phyloP scores from a whole-genome alignment of 345 rosid species.

The Bretschneidera sinensis region DNA sequence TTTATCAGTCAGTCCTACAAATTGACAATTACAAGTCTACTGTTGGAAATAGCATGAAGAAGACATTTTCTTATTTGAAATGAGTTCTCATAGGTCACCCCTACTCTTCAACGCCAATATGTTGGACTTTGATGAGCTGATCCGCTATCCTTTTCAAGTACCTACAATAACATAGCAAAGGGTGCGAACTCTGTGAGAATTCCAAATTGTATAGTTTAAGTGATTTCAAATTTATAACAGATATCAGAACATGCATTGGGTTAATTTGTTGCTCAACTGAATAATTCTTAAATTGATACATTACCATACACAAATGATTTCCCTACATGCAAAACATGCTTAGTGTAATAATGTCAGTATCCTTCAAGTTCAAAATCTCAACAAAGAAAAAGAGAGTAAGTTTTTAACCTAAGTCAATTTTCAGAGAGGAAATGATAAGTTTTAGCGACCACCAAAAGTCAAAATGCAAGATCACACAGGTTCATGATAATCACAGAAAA shows the following conservation, averaged over 20 bases:
- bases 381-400: not conserved
- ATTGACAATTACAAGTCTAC: not conserved
- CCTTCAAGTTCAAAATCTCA: not conserved
- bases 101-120: conserved; percentile 10
- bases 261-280: not conserved
- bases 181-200: conserved; percentile 3
- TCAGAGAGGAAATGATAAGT: not conserved
- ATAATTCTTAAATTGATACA: not conserved
- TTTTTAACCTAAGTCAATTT: not conserved
- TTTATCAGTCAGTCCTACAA: too few species aligned
- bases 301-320: not conserved
- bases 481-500: too few species aligned
- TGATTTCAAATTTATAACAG: not conserved
- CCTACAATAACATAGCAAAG: conserved; percentile 26
- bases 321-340: not conserved
- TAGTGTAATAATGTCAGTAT: too few species aligned
- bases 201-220: not conserved
- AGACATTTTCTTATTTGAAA: conserved; percentile 13
- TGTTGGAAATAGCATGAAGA: conserved; percentile 6
- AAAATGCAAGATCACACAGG: not conserved
- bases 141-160: conserved; percentile 38
- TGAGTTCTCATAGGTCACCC: not conserved
- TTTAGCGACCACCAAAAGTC: too few species aligned
- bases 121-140: conserved; percentile 26
- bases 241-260: not conserved